Evolutionary conservation across 2,329 filamentous ascomycete genomes (phyloP), one percentile per base, ranked within the genome.

Genomic region (Penicillium sp.): DNA sequence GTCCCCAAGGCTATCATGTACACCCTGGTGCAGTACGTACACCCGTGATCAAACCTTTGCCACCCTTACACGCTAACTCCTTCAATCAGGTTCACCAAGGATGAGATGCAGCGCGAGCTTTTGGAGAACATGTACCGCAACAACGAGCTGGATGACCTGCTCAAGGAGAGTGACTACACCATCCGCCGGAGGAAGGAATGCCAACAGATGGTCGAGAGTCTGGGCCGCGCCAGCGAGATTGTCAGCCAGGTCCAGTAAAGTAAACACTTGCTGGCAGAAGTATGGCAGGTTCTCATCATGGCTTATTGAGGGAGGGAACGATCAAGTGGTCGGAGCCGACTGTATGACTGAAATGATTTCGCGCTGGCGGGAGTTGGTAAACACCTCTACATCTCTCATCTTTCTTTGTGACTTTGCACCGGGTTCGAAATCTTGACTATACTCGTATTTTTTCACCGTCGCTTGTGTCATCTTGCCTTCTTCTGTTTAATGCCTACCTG

Each of bases 1-100:
- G 95, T 99, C 6, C 95, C 95, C 70, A 99, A 99, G 83, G 95
- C 95, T 44, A 96, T 99, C 76, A 99, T 99, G 95, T 86, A 98
- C 69, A 97, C 87, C 71, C 90, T 99, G 50, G 95, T 99, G 56
- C 89, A 94, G 91, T 97, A 88, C 78, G 92, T 89, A 22, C 17
- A 44, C 44, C 2, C 8, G 30, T n/a, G 24, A 10, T 9, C 7
- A 9, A 22, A 5, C 4, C 22, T 17, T 17, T 3, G 40, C 13
- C 4, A 12, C 10, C 15, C 37, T n/a, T n/a, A 7, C 26, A 60
- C 51, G 19, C 64, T 70, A 60, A 73, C 26, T 4, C 2, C 2
- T 54, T 8, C 10, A 40, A 28, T 55, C 69, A 96, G 92, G 74
- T 91, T 89, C 78, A 96, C 94, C 71, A 98, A 97, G 81, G 94